Percentiles rank a stretch among this genome's conserved stretches.
phyloP scores from a whole-genome alignment of 1,284 basidiomycete genomes.

The Blastosporella zonata region DNA sequence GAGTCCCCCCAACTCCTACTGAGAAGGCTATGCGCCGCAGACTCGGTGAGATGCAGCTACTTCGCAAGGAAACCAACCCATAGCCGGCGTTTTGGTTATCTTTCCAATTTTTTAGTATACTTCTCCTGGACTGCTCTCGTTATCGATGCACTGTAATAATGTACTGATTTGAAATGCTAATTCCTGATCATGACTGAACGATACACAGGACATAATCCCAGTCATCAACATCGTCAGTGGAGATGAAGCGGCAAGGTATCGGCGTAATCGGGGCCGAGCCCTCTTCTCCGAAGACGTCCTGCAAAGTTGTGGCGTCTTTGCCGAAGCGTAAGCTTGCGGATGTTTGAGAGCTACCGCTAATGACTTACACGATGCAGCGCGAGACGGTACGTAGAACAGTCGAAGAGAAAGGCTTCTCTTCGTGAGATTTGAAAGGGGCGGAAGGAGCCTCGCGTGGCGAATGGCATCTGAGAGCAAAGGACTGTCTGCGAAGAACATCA shows the following conservation, averaged over 20 bases:
- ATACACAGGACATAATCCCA: slow-evolving; percentile 64
- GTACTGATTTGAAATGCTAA: slow-evolving; percentile 5
- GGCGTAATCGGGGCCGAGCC: slow-evolving; percentile 42
- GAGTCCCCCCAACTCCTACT: slow-evolving; percentile 82
- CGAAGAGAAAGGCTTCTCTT: slow-evolving; percentile 37
- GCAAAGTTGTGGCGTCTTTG: slow-evolving; percentile 20
- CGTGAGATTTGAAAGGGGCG: slow-evolving; percentile 13
- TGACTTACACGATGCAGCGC: slow-evolving; percentile 24
- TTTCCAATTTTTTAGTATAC: background rate
- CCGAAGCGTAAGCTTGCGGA: background rate
- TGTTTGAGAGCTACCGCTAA: background rate
- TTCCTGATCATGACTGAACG: slow-evolving; percentile 19
- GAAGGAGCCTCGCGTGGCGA: slow-evolving; percentile 6
- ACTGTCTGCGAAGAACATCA: slow-evolving; percentile 11
- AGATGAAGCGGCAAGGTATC: slow-evolving; percentile 53
- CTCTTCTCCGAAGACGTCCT: slow-evolving; percentile 22
- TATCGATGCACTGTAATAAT: slow-evolving; percentile 14
- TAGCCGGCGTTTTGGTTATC: slow-evolving; percentile 25
- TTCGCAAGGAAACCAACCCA: slow-evolving; percentile 56
- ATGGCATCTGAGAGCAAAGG: slow-evolving; percentile 9
- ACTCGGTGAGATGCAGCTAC: slow-evolving; percentile 73
- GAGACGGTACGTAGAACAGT: slow-evolving; percentile 39
- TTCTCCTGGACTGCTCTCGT: slow-evolving; percentile 4
- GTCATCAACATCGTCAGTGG: slow-evolving; percentile 37
- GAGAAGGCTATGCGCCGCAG: slow-evolving; percentile 85